These are phyloP conservation scores for Metschnikowia rubicola DNA, from an alignment of 805 yeast species.

Conservation along the genomic window DNA sequence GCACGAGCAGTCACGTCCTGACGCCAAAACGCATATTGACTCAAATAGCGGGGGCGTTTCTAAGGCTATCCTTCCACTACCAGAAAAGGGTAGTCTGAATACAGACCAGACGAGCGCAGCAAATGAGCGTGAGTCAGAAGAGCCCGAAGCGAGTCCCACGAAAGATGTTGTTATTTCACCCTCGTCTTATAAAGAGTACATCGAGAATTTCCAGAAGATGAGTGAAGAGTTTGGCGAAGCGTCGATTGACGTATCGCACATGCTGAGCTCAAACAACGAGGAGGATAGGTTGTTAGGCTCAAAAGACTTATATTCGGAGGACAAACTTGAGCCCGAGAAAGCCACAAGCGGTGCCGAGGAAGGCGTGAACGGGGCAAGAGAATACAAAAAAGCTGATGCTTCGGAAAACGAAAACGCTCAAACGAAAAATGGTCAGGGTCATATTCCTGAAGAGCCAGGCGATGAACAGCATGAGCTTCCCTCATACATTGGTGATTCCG, in stretches of 20 bases:
- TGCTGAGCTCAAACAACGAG: too few relatives aligned
- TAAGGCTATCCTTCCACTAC: not conserved
- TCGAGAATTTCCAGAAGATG: constrained; percentile 12
- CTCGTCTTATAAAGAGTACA: constrained; percentile 15
- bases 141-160: constrained; percentile 3
- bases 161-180: constrained; percentile 12
- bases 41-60: not conserved
- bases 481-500: constrained; percentile 3
- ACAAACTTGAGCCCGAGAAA: too few relatives aligned
- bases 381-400: not conserved
- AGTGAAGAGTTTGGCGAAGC: constrained; percentile 6
- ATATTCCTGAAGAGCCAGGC: not conserved
- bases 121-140: not conserved
- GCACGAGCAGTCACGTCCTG: too few relatives aligned
- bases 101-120: not conserved
- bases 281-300: too few relatives aligned
- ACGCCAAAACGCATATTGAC: too few relatives aligned
- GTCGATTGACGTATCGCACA: not conserved
- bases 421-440: not conserved
- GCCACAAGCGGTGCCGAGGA: not conserved
- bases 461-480: not conserved
- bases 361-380: not conserved
- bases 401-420: not conserved
- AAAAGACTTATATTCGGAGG: too few relatives aligned
- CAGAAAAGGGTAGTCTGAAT: not conserved